A percentile compares a stretch with the other conserved stretches of the same genome.
phyloP scores from a whole-genome alignment of 805 yeast genomes.

The Candida nemodendra region DNA sequence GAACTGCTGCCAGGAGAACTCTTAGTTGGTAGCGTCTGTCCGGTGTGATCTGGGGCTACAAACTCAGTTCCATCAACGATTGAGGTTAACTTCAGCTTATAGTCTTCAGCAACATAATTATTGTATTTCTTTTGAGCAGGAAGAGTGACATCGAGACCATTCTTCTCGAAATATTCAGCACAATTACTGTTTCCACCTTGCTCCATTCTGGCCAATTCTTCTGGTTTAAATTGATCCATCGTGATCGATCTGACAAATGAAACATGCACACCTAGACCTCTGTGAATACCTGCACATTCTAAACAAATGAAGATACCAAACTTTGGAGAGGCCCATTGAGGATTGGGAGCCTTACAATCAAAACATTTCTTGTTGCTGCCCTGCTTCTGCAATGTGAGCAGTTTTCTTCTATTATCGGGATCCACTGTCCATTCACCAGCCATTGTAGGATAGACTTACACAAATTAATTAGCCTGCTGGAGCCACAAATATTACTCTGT shows the following conservation, averaged over 20 bases:
- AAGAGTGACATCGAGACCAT: constrained; percentile 65
- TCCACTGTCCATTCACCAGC: constrained; percentile 82
- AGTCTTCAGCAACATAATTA: constrained; percentile 92
- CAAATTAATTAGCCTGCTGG: too few relatives aligned
- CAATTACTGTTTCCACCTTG: constrained; percentile 87
- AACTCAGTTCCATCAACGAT: constrained; percentile 71
- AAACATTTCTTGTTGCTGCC: constrained; percentile 87
- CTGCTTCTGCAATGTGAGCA: constrained; percentile 71
- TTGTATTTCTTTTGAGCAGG: constrained; percentile 78
- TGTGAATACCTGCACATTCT: constrained; percentile 96
- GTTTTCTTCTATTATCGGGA: constrained; percentile 85
- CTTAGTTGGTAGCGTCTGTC: constrained; percentile 40
- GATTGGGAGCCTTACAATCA: constrained; percentile 94
- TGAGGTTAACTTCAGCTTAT: constrained; percentile 77
- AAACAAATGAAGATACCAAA: constrained; percentile 96
- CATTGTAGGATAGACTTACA: constrained; percentile 26
- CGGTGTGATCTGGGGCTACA: constrained; percentile 60
- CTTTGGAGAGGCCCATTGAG: constrained; percentile 99
- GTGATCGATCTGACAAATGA: constrained; percentile 96
- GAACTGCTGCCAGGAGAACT: constrained; percentile 5
- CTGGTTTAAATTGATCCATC: constrained; percentile 97
- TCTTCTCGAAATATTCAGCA: constrained; percentile 59
- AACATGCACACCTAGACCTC: constrained; percentile 94
- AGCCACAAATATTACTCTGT: too few relatives aligned
- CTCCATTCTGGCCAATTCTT: constrained; percentile 88